Evolutionary conservation across 371 early-diverging fungal genomes (phyloP).

Genomic region (Parasitella parasitica): DNA sequence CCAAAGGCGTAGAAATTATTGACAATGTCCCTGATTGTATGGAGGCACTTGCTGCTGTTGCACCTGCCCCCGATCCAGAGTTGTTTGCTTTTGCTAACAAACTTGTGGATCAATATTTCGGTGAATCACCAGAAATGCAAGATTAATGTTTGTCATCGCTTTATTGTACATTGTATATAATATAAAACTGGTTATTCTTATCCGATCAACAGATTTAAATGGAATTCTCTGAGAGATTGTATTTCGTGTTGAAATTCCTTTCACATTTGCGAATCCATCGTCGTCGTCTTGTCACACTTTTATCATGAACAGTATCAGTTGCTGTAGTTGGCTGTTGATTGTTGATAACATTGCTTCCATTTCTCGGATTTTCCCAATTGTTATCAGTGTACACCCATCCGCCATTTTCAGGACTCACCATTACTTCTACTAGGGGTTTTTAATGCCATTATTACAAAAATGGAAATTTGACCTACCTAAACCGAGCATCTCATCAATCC

Average conservation of each 20-base stretch:
- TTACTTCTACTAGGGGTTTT: conserved; percentile 12
- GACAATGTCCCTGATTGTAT: conserved; percentile 28
- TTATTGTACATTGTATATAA: background rate
- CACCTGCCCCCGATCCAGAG: conserved; percentile 30
- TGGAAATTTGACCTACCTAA: conserved; percentile 25
- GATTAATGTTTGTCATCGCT: background rate
- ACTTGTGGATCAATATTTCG: conserved; percentile 27
- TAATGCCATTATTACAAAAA: background rate
- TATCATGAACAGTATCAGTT: background rate
- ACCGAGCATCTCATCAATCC: conserved; percentile 41
- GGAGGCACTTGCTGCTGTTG: conserved; percentile 28
- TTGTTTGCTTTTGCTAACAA: conserved; percentile 24
- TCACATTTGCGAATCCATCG: conserved; percentile 28
- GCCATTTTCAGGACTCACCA: conserved; percentile 27
- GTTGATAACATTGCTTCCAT: background rate
- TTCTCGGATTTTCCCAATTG: conserved; percentile 26
- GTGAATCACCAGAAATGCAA: conserved; percentile 21
- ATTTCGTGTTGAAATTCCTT: background rate
- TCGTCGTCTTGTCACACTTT: conserved; percentile 22
- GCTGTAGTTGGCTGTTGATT: background rate
- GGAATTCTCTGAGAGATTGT: background rate
- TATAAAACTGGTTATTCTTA: background rate
- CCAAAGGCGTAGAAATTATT: conserved; percentile 17
- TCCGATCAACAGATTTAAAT: background rate
- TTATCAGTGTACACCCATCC: conserved; percentile 40